phyloP scores from a whole-genome alignment of 2,329 filamentous ascomycete genomes.

The Pyrenophora tritici-repentis region DNA sequence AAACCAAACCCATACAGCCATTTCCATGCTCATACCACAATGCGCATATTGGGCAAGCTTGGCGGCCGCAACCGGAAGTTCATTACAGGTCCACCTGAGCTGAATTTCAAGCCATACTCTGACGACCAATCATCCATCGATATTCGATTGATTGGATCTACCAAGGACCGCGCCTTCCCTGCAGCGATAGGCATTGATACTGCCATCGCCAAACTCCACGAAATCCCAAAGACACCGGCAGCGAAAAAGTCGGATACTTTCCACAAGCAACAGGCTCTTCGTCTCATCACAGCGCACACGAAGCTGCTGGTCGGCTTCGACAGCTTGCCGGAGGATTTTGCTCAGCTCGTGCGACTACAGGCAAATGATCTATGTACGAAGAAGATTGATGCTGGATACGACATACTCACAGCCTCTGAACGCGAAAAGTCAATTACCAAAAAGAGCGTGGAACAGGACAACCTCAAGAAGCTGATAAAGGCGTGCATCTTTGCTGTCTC shows the following conservation, averaged over 20 bases:
- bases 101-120: slow-evolving; percentile 81
- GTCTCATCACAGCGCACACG: slow-evolving; percentile 83
- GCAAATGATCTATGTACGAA: slow-evolving; percentile 80
- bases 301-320: slow-evolving; percentile 91
- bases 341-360: slow-evolving; percentile 81
- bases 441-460: slow-evolving; percentile 80
- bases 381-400: slow-evolving; percentile 72
- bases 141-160: slow-evolving; percentile 84
- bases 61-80: slow-evolving; percentile 95
- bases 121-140: slow-evolving; percentile 90
- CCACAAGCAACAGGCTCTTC: slow-evolving; percentile 92
- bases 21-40: slow-evolving; percentile 96
- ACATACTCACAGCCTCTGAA: slow-evolving; percentile 75
- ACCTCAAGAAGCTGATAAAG: slow-evolving; percentile 84
- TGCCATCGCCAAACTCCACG: slow-evolving; percentile 85
- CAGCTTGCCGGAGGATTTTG: slow-evolving; percentile 85
- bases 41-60: slow-evolving; percentile 95
- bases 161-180: slow-evolving; percentile 85
- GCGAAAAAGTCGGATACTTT: slow-evolving; percentile 74
- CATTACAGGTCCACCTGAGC: slow-evolving; percentile 83
- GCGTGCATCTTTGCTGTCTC: slow-evolving; percentile 85
- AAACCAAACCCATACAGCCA: slow-evolving; percentile 94
- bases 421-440: slow-evolving; percentile 83
- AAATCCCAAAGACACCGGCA: slow-evolving; percentile 67
- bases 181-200: slow-evolving; percentile 84